Evolutionary conservation across 2,329 filamentous ascomycete species (phyloP).

Genomic region (Monilinia polystroma): DNA sequence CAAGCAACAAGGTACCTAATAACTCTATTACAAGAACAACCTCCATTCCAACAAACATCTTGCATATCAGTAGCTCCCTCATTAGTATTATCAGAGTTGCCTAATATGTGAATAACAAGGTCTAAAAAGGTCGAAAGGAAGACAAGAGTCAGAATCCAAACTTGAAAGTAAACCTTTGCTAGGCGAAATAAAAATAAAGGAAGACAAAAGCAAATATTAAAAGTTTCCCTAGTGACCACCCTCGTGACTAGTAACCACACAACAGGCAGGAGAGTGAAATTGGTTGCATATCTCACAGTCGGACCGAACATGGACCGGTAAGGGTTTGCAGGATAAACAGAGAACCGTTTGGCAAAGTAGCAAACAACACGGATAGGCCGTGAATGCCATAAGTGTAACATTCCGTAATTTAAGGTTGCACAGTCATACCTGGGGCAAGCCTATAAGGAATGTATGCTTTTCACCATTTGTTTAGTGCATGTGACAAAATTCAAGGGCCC

Average conservation of each 20-base stretch:
- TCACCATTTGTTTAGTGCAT: neutral
- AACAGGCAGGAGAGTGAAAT: neutral
- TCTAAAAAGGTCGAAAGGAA: too few species aligned
- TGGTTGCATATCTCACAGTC: conserved; percentile 17
- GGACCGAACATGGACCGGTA: conserved; percentile 10
- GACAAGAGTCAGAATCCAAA: too few species aligned
- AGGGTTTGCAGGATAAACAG: neutral
- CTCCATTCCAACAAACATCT: too few species aligned
- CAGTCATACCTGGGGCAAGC: neutral
- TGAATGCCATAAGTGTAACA: neutral
- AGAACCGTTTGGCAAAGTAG: neutral
- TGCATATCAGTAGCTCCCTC: too few species aligned
- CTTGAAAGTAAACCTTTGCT: too few species aligned
- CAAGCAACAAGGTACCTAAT: too few species aligned
- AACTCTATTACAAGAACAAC: too few species aligned
- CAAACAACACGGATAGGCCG: neutral
- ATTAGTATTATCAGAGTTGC: too few species aligned
- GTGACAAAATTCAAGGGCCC: neutral
- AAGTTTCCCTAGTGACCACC: neutral
- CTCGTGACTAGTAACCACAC: neutral
- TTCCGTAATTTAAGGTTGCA: neutral
- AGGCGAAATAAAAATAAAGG: neutral
- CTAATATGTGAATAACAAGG: too few species aligned
- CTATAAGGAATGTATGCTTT: neutral
- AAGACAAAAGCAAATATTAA: neutral